phyloP scores from a whole-genome alignment of 306 rosid species.

The Styphnolobium japonicum region DNA sequence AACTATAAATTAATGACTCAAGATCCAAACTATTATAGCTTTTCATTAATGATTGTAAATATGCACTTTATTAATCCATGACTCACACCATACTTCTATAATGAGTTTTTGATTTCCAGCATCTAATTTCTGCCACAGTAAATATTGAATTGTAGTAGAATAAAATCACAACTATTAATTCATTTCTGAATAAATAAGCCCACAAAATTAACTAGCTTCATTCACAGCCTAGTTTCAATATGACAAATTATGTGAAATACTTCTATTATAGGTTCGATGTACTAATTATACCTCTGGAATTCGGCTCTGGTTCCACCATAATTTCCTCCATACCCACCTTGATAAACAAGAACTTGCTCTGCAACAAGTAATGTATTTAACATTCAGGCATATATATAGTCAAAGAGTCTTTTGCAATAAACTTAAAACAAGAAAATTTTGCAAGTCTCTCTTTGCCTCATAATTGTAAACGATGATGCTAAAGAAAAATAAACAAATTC shows the following conservation, averaged over 20 bases:
- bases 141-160: neutral
- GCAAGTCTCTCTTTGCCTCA: neutral
- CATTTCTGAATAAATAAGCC: neutral
- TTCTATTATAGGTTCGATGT: neutral
- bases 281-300: constrained; percentile 51
- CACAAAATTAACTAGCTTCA: constrained; percentile 7
- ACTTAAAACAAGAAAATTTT: neutral
- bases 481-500: neutral
- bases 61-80: neutral
- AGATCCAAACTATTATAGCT: neutral
- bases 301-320: constrained; percentile 43
- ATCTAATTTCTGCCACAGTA: neutral
- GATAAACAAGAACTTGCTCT: constrained; percentile 68
- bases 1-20: neutral
- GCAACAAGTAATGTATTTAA: constrained; percentile 30
- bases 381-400: neutral
- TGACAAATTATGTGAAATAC: neutral
- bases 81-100: neutral
- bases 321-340: constrained; percentile 67
- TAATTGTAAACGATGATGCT: neutral
- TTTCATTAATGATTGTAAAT: neutral
- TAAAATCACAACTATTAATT: neutral
- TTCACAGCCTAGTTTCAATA: neutral
- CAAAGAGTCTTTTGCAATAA: neutral
- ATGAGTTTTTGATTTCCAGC: neutral